Conservation (phyloP, 225 moss, liverwort and hornwort species). For the Pseudoscleropodium purum region DNA sequence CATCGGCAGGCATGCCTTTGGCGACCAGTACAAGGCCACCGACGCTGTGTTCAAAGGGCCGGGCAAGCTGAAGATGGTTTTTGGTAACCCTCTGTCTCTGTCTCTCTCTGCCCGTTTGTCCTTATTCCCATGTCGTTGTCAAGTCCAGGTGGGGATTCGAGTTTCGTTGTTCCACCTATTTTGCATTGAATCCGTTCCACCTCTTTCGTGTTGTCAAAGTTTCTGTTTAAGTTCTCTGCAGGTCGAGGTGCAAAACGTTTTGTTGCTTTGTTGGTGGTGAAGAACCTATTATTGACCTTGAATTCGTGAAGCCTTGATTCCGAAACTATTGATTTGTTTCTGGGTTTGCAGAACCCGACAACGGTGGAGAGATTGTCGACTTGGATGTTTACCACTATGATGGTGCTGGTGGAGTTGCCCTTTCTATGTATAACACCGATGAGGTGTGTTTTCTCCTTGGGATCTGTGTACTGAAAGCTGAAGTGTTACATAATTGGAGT, state of each 20-base stretch:
- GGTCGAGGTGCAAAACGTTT: neutral
- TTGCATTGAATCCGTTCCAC: too few species aligned
- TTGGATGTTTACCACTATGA: slow-evolving; percentile 71
- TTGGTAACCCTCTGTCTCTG: slow-evolving; percentile 24
- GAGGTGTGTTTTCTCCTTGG: slow-evolving; percentile 38
- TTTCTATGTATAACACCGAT: slow-evolving; percentile 92
- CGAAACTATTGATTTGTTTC: neutral
- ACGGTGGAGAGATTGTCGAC: slow-evolving; percentile 43
- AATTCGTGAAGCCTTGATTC: neutral
- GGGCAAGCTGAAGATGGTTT: slow-evolving; percentile 86
- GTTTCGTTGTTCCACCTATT: neutral
- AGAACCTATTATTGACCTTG: neutral
- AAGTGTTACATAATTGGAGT: neutral
- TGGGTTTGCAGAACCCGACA: slow-evolving; percentile 57
- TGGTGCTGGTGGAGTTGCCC: slow-evolving; percentile 78
- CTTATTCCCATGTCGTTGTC: neutral
- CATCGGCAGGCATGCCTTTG: slow-evolving; percentile 92
- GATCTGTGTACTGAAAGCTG: neutral
- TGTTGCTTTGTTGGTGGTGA: neutral
- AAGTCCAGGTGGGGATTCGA: neutral
- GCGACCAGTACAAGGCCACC: slow-evolving; percentile 93
- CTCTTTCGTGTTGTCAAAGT: too few species aligned
- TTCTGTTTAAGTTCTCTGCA: neutral
- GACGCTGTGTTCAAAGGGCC: slow-evolving; percentile 81
- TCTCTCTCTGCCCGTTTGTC: neutral